Base-by-base conservation (phyloP, 345 rosid genomes). In the Fremontodendron californicum region DNA sequence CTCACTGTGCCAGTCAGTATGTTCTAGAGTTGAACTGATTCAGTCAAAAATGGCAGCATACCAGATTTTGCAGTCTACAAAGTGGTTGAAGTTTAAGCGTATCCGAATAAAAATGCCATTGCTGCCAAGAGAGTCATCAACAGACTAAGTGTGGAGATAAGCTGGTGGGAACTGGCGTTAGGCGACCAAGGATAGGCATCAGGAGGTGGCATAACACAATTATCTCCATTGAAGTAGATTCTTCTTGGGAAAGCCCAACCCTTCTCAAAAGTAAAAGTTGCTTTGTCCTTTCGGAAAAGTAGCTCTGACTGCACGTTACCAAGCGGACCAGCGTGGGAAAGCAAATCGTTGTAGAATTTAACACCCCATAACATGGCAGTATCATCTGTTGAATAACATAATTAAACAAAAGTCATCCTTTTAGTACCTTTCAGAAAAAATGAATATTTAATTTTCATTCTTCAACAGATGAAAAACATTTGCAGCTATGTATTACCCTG, bases 231-330 rank as follows among this genome's bases (percentile, higher is more conserved):
- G 86, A 94, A 94, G 76, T 94, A 92, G 71, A 94, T 83, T 74
- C 93, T 89, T 75, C 93, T 85, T 1, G 98, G 97, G 83, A 91
- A 92, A 29, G 90, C 98, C 98, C 98, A 94, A 64, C 98, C 97
- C 82, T 92, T 90, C 29, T 89, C 90, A 1, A 92, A 87, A 46
- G 97, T 92, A 81, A 92, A 92, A 31, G 87, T 84, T 10, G 81
- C 73, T 37, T 71, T 71, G 57, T 92, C 89, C 87, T 94, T 94
- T 35, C 54, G 89, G 85, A 94, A 92, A 8, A 94, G 93, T 71
- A 92, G 75, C 84, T 94, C 98, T 16, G 96, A 87, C 81, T 92
- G 98, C 68, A 91, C 93, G 72, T 92, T 91, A 29, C 97, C 98
- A 65, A 73, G 0, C 25, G 83, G 90, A 70, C 97, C 96, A 15